Percentiles rank a stretch among this genome's conserved stretches.
These are phyloP conservation scores for Cordyceps militaris DNA, from an alignment of 2,329 filamentous ascomycete species.

Conservation along the genomic window DNA sequence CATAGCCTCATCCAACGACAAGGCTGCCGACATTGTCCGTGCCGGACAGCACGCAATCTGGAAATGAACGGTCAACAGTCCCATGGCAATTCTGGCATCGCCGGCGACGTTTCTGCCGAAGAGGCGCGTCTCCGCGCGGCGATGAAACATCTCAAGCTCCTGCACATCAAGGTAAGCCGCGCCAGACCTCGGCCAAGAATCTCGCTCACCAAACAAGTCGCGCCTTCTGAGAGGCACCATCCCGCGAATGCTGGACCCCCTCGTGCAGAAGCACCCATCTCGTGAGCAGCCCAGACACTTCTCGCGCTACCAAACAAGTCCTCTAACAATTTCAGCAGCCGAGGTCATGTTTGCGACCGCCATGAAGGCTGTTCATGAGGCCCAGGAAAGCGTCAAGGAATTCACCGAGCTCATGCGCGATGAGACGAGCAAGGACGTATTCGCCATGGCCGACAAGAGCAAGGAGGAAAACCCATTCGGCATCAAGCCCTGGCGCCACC, in stretches of 20 bases:
- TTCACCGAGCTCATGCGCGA: constrained; percentile 41
- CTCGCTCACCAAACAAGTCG: constrained; percentile 20
- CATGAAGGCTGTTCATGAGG: constrained; percentile 38
- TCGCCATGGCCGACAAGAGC: constrained; percentile 47
- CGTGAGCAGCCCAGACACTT: constrained; percentile 33
- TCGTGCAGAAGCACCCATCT: constrained; percentile 42
- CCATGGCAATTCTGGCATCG: constrained; percentile 17
- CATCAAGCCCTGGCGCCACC: constrained; percentile 52
- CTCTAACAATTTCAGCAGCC: constrained; percentile 31
- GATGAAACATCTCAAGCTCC: constrained; percentile 43
- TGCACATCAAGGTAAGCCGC: constrained; percentile 45
- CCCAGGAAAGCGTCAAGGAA: constrained; percentile 44
- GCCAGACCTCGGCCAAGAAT: background rate
- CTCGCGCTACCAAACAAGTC: background rate
- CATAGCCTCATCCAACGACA: background rate
- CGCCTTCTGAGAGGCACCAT: constrained; percentile 31
- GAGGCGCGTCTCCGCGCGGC: constrained; percentile 44
- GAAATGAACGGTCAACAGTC: constrained; percentile 17
- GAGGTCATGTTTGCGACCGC: constrained; percentile 42
- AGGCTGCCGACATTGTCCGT: background rate
- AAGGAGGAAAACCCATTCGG: constrained; percentile 46
- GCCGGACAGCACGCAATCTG: background rate
- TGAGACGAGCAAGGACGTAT: constrained; percentile 40
- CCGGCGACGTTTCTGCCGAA: constrained; percentile 20
- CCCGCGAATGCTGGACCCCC: constrained; percentile 36